Conservation (phyloP, 2,329 filamentous ascomycete genomes). For the Laburnicola sp. region DNA sequence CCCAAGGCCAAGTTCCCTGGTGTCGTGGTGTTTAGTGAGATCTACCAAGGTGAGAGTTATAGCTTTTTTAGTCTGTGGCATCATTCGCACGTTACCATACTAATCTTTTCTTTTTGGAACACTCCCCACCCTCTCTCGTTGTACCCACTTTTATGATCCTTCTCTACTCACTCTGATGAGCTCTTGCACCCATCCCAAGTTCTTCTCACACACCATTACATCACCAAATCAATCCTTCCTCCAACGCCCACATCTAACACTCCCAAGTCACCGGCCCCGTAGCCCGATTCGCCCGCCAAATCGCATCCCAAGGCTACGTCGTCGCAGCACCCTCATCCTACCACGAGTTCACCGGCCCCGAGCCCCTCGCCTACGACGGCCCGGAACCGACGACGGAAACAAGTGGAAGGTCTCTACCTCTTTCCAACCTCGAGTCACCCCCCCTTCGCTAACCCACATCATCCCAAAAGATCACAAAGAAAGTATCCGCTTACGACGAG, state of each 20-base stretch:
- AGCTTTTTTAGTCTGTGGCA: too few species aligned
- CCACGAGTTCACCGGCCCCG: slow-evolving; percentile 88
- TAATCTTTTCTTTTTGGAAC: too few species aligned
- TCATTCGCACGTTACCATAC: too few species aligned
- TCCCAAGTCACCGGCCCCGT: slow-evolving; percentile 79
- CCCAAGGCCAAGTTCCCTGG: slow-evolving; percentile 88
- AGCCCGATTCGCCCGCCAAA: slow-evolving; percentile 84
- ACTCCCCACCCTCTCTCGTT: too few species aligned
- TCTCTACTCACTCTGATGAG: too few species aligned
- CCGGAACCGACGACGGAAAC: slow-evolving; percentile 86
- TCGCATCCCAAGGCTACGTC: slow-evolving; percentile 90
- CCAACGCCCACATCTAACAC: slow-evolving; percentile 11
- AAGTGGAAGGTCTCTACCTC: slow-evolving; percentile 63
- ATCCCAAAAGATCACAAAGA: slow-evolving; percentile 65
- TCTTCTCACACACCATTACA: background rate
- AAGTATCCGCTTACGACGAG: slow-evolving; percentile 79
- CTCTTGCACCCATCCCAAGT: background rate
- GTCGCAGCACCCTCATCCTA: slow-evolving; percentile 88
- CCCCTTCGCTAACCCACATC: background rate
- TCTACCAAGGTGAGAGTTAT: slow-evolving; percentile 84
- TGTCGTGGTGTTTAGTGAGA: slow-evolving; percentile 88
- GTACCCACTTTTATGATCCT: too few species aligned
- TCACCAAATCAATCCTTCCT: too few species aligned
- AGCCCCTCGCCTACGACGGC: slow-evolving; percentile 80
- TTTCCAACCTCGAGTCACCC: background rate